Evolutionary conservation across 2,329 filamentous ascomycete genomes (phyloP).

Genomic region (Aspergillus luchuensis): DNA sequence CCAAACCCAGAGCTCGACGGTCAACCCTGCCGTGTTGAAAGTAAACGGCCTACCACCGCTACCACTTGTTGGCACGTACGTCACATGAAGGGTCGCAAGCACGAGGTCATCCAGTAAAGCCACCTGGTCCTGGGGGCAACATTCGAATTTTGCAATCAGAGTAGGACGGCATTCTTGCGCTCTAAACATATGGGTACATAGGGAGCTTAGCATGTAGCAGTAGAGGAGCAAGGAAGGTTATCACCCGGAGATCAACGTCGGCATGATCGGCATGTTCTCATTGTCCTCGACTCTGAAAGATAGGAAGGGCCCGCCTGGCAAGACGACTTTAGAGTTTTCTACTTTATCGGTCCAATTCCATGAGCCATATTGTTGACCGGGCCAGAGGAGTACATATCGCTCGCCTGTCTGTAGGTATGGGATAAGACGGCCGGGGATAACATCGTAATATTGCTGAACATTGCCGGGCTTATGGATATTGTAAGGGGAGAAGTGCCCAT

Average conservation of each 20-base stretch:
- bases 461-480: not conserved
- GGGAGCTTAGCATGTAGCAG: not conserved
- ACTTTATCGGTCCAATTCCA: not conserved
- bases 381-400: conserved; percentile 1
- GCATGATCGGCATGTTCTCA: not conserved
- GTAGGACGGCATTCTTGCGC: not conserved
- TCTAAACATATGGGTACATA: not conserved
- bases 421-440: not conserved
- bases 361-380: not conserved
- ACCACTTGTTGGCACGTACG: not conserved
- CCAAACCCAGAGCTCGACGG: not conserved
- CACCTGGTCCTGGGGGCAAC: not conserved
- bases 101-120: not conserved
- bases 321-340: not conserved
- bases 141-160: conserved; percentile 3
- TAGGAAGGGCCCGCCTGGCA: not conserved
- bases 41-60: conserved; percentile 1
- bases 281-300: not conserved
- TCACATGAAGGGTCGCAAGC: not conserved
- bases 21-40: not conserved
- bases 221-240: not conserved
- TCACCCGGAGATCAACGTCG: not conserved
- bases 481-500: not conserved
- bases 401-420: conserved; percentile 1
- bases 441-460: not conserved